phyloP scores from a whole-genome alignment of 345 rosid genomes.

The Crucihimalaya himalaica region DNA sequence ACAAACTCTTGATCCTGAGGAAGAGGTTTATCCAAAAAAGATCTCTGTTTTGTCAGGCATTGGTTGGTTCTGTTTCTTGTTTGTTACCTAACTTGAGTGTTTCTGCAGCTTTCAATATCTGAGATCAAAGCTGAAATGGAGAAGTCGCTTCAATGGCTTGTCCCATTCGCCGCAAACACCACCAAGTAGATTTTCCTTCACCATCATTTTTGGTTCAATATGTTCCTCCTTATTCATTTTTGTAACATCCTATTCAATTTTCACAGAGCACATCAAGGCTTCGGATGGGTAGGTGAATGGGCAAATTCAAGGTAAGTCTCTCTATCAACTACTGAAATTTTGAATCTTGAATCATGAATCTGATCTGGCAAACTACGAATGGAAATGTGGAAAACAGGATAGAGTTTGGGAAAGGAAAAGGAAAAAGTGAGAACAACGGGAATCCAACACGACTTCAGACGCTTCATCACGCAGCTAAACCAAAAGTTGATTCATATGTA shows the following conservation, averaged over 20 bases:
- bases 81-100: slow-evolving; percentile 18
- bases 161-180: slow-evolving; percentile 78
- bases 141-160: slow-evolving; percentile 83
- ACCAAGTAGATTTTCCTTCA: slow-evolving; percentile 57
- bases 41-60: background rate
- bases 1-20: slow-evolving; percentile 51
- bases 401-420: slow-evolving; percentile 40
- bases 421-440: slow-evolving; percentile 32
- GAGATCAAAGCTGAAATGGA: slow-evolving; percentile 85
- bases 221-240: slow-evolving; percentile 22
- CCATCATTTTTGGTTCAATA: background rate
- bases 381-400: slow-evolving; percentile 30
- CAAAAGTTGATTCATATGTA: slow-evolving; percentile 59
- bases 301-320: slow-evolving; percentile 73
- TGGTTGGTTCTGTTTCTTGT: background rate
- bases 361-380: background rate
- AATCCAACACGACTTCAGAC: slow-evolving; percentile 75
- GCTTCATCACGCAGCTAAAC: slow-evolving; percentile 75
- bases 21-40: slow-evolving; percentile 55
- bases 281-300: slow-evolving; percentile 99
- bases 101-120: slow-evolving; percentile 57
- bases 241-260: slow-evolving; percentile 10
- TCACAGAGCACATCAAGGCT: slow-evolving; percentile 85
- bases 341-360: slow-evolving; percentile 4
- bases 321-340: background rate